phyloP scores from a whole-genome alignment of 1,139 yeast species.

The Geotrichum candidum region DNA sequence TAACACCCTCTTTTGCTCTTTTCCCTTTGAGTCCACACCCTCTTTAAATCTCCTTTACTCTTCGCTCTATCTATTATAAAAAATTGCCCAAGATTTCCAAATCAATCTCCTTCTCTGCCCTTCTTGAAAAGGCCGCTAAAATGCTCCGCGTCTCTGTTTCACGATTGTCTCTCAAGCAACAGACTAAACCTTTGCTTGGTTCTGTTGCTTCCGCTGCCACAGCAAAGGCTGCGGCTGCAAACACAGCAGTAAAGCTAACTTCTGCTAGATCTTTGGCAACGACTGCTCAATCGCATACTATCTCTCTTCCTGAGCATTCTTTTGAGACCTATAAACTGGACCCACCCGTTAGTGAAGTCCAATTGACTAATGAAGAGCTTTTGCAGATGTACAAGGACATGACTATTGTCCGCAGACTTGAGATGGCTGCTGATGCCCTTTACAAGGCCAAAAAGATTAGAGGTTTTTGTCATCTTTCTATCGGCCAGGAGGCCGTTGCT shows the following conservation, averaged over 20 bases:
- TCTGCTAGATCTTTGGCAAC: slow-evolving; percentile 36
- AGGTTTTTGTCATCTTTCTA: slow-evolving; percentile 97
- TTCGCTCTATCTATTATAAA: background rate
- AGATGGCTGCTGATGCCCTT: slow-evolving; percentile 96
- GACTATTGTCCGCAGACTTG: slow-evolving; percentile 91
- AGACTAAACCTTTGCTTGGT: background rate
- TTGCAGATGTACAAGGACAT: slow-evolving; percentile 95
- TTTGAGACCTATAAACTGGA: slow-evolving; percentile 81
- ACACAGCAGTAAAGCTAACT: slow-evolving; percentile 66
- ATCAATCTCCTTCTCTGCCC: background rate
- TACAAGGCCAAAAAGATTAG: slow-evolving; percentile 97
- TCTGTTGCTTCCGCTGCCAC: background rate
- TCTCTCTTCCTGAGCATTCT: slow-evolving; percentile 66
- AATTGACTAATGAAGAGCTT: slow-evolving; percentile 72
- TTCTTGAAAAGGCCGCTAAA: background rate
- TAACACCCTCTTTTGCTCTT: background rate
- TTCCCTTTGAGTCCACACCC: background rate
- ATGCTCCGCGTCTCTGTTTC: slow-evolving; percentile 10
- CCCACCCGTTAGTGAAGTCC: slow-evolving; percentile 60
- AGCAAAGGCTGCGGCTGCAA: slow-evolving; percentile 20
- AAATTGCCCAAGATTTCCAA: background rate
- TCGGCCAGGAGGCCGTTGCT: slow-evolving; percentile 98
- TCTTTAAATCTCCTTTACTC: background rate
- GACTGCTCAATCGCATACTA: slow-evolving; percentile 21
- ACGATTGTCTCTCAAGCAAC: slow-evolving; percentile 1